phyloP scores from a whole-genome alignment of 768 basidiomycete genomes.

The Amyloporia xantha region DNA sequence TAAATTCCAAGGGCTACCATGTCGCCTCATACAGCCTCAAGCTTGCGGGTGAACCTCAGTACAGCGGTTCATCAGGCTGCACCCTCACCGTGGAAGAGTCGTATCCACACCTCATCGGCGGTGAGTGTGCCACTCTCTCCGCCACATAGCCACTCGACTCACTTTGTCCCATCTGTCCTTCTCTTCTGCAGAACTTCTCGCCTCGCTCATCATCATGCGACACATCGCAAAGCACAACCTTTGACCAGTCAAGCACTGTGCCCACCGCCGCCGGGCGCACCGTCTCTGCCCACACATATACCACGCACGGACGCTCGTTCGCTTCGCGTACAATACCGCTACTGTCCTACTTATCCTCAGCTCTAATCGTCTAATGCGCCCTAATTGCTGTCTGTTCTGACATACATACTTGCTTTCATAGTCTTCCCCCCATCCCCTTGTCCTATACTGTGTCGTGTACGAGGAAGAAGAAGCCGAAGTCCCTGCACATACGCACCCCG shows the following conservation, averaged over 20 bases:
- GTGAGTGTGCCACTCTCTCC: conserved; percentile 29
- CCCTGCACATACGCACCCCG: neutral
- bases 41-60: conserved; percentile 46
- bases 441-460: neutral
- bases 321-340: too few relatives aligned
- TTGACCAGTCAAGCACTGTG: conserved; percentile 16
- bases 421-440: neutral
- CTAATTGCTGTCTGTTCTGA: neutral
- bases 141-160: neutral
- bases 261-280: too few relatives aligned
- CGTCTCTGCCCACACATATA: too few relatives aligned
- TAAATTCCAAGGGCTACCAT: conserved; percentile 40
- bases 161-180: neutral
- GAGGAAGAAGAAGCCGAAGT: neutral
- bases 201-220: conserved; percentile 57
- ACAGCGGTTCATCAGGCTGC: conserved; percentile 49
- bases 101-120: conserved; percentile 48
- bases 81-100: conserved; percentile 58
- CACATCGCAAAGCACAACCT: conserved; percentile 46
- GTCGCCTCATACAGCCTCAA: conserved; percentile 60
- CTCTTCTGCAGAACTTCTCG: conserved; percentile 43
- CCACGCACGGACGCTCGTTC: too few relatives aligned
- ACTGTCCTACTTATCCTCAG: too few relatives aligned
- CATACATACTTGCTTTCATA: neutral
- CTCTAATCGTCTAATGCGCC: neutral